Evolutionary conservation across 1,284 basidiomycete genomes (phyloP), one percentile per base, ranked within the genome.

Genomic region (Trametes sp.): DNA sequence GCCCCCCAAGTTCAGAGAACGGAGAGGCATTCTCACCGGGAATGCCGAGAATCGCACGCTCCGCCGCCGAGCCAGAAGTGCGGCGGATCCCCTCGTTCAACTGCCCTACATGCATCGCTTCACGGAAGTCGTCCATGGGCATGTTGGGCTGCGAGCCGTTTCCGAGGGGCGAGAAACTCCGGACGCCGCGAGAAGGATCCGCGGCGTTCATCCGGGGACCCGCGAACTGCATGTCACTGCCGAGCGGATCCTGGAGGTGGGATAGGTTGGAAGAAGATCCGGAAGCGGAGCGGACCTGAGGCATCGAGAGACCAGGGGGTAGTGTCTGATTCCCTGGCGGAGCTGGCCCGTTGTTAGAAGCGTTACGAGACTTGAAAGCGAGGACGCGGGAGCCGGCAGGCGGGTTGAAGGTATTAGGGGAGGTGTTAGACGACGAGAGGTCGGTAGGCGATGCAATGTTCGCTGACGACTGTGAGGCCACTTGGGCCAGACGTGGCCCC

Each of bases 311-410:
- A 24, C 67, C 68, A 8, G 66, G 66, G 4, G 70, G 65, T 16
- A 68, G 54, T 1, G 61, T 19, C 36, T 66, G 70, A 42, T 42
- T 48, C 31, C 55, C 55, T 26, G 46, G n/a, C 6, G 56, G 10
- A 21, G 58, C 49, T 0, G 58, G 63, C 10, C 61, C 63, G 35
- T 48, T 51, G 23, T 66, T 62, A 16, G 68, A 63, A 2, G 74
- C 61, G n/a, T 79, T 74, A 53, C 87, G 84, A 46, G 83, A 82
- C 21, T 81, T 82, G 64, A 93, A 84, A 3, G 89, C 88, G 57
- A 93, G 81, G 51, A 93, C 77, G 60, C 90, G 88, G 59, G 90
- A 90, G 41, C 89, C 90, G 55, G 82, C 75, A 10, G 90, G 87
- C 42, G 88, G 87, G 65, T 87, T 87, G 73, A 89, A 85, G 54